Conservation (phyloP, 2,329 filamentous ascomycete genomes). For the Cryphonectria nitschkei region DNA sequence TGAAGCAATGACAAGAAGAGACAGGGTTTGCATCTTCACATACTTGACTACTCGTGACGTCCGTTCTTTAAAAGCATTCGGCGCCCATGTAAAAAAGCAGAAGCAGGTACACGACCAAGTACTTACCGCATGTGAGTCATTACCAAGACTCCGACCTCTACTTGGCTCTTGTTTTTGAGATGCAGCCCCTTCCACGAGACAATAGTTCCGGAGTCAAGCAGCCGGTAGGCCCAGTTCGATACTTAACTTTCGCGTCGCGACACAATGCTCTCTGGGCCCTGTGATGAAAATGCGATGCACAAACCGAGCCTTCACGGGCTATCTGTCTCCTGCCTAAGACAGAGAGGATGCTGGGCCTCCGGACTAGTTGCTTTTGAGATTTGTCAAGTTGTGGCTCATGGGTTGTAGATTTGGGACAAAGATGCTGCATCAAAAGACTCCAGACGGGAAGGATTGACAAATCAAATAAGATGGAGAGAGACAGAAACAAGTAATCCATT, state of each 20-base stretch:
- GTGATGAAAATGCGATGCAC: neutral
- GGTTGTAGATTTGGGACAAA: neutral
- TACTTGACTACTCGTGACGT: neutral
- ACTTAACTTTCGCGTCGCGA: neutral
- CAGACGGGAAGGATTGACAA: too few species aligned
- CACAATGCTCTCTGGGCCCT: neutral
- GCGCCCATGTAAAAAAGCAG: neutral
- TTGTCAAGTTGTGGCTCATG: neutral
- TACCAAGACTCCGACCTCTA: neutral
- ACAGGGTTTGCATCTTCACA: neutral
- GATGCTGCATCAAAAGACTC: neutral
- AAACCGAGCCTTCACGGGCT: neutral
- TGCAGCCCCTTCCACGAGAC: neutral
- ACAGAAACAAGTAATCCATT: too few species aligned
- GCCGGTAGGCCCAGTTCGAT: neutral
- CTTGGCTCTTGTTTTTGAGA: neutral
- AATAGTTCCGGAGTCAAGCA: neutral
- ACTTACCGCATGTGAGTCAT: neutral
- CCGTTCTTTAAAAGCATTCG: neutral
- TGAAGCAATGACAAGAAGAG: neutral
- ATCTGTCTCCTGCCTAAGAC: neutral
- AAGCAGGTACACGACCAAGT: neutral
- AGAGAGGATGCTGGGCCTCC: neutral
- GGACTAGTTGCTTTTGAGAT: neutral
- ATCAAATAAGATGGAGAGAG: too few species aligned